Evolutionary conservation across 2,329 filamentous ascomycete species (phyloP), one percentile per base, ranked within the genome.

Genomic region (Pseudogymnoascus verrucosus): DNA sequence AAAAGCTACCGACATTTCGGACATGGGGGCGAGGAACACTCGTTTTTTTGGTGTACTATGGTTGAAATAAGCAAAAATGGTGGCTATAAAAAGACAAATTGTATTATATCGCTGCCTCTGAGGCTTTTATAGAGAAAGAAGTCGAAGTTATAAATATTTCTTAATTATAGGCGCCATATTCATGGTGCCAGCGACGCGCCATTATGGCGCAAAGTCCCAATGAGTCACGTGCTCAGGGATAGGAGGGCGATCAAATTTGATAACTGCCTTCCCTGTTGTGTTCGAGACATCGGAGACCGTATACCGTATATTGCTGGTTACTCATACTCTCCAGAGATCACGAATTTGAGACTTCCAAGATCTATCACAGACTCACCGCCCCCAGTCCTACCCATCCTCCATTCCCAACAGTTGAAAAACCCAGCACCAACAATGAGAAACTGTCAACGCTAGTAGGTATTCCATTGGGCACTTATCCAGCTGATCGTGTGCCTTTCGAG

Each of bases 401-500:
- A 54, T 28, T 54, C 47, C 47, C 47, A 54, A 54, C 47, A 11
- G 47, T 54, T 54, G 4, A 31, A 28, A 54, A 54, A 2, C 7
- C 26, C n/a, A 31, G 23, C 23, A 54, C 47, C 23, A 16, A 31
- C 26, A 16, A 2, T 19, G 26, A 54, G 23, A 54, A 54, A 54
- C 47, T 54, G 47, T 54, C 47, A 54, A 54, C 3, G 19, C 47
- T 54, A 31, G 26, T 23, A 31, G 7, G 2, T 11, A 5, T 54
- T 54, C 47, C 47, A 31, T 54, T 54, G 47, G 47, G 47, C 26
- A 54, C 26, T 54, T 54, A 54, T 31, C 26, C 26, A 54, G 47
- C n/a, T 54, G 44, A 54, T 54, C 47, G 26, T 54, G 47, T n/a
- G 47, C 47, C 26, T 31, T 54, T 28, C 47, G 47, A 54, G 47